These are phyloP conservation scores for Spathaspora sp. DNA, from an alignment of 805 yeast genomes.

Conservation along the genomic window DNA sequence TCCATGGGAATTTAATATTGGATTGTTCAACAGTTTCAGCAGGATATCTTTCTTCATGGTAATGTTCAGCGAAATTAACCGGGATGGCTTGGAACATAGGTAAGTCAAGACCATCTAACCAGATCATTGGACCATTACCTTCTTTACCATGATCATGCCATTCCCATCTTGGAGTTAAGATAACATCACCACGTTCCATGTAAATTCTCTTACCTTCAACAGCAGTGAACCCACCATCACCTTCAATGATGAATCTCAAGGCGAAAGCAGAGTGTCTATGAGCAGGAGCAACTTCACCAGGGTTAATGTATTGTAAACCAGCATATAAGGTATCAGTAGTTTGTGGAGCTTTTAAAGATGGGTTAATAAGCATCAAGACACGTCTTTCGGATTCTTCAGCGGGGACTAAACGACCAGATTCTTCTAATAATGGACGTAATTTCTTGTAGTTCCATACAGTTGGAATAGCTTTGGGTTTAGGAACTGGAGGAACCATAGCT, in stretches of 20 bases:
- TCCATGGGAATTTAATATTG: conserved; percentile 10
- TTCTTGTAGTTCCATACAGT: conserved; percentile 10
- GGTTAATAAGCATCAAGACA: conserved; percentile 11
- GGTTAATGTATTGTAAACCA: conserved; percentile 11
- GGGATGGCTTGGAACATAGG: conserved; percentile 12
- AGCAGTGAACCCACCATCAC: conserved; percentile 11
- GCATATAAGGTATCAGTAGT: conserved; percentile 13
- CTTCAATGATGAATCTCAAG: conserved; percentile 11
- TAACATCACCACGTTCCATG: conserved; percentile 11
- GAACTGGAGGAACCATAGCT: conserved; percentile 12
- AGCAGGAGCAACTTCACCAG: conserved; percentile 13
- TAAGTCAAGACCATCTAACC: conserved; percentile 12
- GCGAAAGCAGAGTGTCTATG: conserved; percentile 13
- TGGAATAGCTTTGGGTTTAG: conserved; percentile 11
- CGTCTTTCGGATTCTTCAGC: conserved; percentile 12
- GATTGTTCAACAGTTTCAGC: conserved; percentile 6
- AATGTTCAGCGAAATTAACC: conserved; percentile 11
- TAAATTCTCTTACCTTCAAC: conserved; percentile 10
- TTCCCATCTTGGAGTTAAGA: conserved; percentile 10
- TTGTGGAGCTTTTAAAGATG: conserved; percentile 10
- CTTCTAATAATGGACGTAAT: conserved; percentile 9
- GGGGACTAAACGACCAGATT: conserved; percentile 11
- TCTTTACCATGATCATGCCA: conserved; percentile 14
- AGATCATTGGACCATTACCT: conserved; percentile 9
- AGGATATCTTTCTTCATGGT: conserved; percentile 9